Base-by-base conservation (phyloP, 225 moss, liverwort and hornwort genomes). In the Polytrichum commune region DNA sequence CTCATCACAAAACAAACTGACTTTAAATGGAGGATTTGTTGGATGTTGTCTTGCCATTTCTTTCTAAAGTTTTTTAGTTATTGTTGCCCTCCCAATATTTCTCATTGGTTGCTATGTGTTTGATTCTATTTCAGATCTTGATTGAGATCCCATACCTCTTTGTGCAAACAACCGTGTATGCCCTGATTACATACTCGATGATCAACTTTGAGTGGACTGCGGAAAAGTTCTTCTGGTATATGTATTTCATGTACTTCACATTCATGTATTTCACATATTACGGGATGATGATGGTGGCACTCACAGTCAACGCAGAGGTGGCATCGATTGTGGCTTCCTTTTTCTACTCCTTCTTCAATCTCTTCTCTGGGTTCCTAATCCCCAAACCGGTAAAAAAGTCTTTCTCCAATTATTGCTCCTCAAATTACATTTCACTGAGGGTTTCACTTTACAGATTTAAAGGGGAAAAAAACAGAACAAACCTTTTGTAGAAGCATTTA, bases 311-410 rank as follows among this genome's bases (percentile, higher is more conserved):
- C 74, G 74, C 73, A 0, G 76, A 76, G 65, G 74, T 85, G 4
- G 88, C 88, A 0, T 53, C 82, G 27, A 88, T 88, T 19, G 80
- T 82, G 53, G 84, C 88, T 0, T 79, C 82, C 18, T 84, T 85
- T 69, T 84, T 88, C 80, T 88, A 88, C 66, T 84, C 84, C 1
- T 85, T 85, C 67, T 88, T 84, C 80, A 88, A 88, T 74, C 88
- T 88, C 69, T 88, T 88, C 73, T 88, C 88, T 0, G 88, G 88
- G 0, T 88, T 88, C 73, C 77, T 88, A 26, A 85, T 88, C 32
- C 88, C 88, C 30, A 79, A 76, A 71, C 82, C 84, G 29, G 88
- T 88, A 84, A 0, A 27, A 8, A 25, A 10, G n/a, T 56, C 53
- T 30, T 33, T 29, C 8, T 24, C 58, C 32, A 16, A 46, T 46